Base-by-base conservation (phyloP, 2,329 filamentous ascomycete species). In the Ophiostoma novo-ulmi region DNA sequence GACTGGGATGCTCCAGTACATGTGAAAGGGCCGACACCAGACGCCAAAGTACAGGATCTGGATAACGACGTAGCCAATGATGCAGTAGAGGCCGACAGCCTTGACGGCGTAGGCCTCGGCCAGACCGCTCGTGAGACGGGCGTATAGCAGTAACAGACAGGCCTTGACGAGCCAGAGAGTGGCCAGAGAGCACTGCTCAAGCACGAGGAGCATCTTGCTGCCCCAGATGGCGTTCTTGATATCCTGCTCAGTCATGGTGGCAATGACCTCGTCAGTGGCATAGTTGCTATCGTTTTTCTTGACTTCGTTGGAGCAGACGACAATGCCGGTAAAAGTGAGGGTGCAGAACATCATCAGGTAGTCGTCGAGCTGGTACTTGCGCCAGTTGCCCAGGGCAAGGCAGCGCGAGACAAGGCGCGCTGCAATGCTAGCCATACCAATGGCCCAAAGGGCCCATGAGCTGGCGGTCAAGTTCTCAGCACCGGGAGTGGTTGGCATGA, bases 291-390 rank as follows among this genome's bases (percentile, higher is more conserved):
- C 81, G 74, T 81, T 78, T 66, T 79, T 75, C 70, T 79, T 79
- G 1, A 83, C 80, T 71, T 82, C 77, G 71, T 82, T 80, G 65
- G 81, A 79, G 39, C 78, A 79, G 5, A 82, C 78, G 61, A 82
- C 81, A 20, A 83, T 78, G 6, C 81, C 77, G 17, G 81, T 82
- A 68, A 81, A 82, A 52, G 76, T 77, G 22, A 81, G 79, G 26
- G 84, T 78, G 8, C 83, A 81, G 70, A 86, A 79, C 10, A 84
- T 61, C 85, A 88, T 88, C 35, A 86, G 78, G 75, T 82, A 87
- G 75, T 89, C 87, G 74, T 88, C 87, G 36, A 82, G 75, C 74
- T 85, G 83, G n/a, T 87, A 81, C 7, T 79, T 79, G 61, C 77
- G 80, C 74, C 82, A 77, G 55, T 82, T 81, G 20, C 83, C 80